Evolutionary conservation across 2,329 filamentous ascomycete species (phyloP), one percentile per base, ranked within the genome.

Genomic region (Botrytis hyacinthi): DNA sequence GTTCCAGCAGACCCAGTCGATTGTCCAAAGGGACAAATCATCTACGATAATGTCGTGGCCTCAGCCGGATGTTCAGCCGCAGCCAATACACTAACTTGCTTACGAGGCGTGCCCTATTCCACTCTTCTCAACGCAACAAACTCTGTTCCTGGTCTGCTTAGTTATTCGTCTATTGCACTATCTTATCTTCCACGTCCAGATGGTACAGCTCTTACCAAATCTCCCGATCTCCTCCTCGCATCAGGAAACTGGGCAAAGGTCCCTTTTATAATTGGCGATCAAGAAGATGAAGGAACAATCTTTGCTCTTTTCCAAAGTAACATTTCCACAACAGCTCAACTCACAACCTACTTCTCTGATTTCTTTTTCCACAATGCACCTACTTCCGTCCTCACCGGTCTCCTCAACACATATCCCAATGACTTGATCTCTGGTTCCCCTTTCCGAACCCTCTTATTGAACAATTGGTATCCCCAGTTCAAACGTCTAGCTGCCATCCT

Each of bases 251-350:
- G 88, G 75, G 86, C 89, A 10, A 84, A 85, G 22, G 86, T 91
- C 0, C 89, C 89, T 1, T 86, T 91, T 79, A 91, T 91, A 71
- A 87, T 92, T 62, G 92, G 93, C 61, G 87, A 93, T 79, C 92
- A 94, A 81, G 92, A 95, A 83, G 93, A 95, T 79, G 93, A 95
- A 81, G 92, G 92, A 35, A 94, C 92, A 0, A 81, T 95, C 2
- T 94, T 95, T 80, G 85, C 90, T 8, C 84, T 95, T 48, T 90
- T 91, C 80, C 91, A 93, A 76, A 80, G 82, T 46, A 93, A 94
- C 80, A 83, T 95, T 69, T 92, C 88, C 16, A 91, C 86, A 1
- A 88, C 86, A 0, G 82, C 82, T 1, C 82, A 89, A 9, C 77
- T 95, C 0, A 85, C 89, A 48, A 82, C 86, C 29, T 95, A 95